phyloP scores from a whole-genome alignment of 768 basidiomycete genomes.

The Russula virescens region DNA sequence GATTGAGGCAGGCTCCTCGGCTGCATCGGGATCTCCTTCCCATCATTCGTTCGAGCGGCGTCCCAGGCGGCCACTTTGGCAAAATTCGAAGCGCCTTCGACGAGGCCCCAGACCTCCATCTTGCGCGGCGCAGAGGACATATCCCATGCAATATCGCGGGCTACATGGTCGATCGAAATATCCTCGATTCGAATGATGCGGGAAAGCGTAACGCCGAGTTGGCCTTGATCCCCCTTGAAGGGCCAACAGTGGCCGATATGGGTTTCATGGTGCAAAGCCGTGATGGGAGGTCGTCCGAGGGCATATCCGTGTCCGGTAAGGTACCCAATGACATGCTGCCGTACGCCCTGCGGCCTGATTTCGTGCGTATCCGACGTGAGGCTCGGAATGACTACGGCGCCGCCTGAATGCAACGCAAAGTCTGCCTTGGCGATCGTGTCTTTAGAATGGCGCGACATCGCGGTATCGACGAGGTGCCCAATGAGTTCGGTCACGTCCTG shows the following conservation, averaged over 20 bases:
- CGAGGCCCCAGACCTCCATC: constrained; percentile 89
- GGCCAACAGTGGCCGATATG: constrained; percentile 92
- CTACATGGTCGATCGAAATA: constrained; percentile 84
- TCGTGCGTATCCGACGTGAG: constrained; percentile 80
- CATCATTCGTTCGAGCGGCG: constrained; percentile 29
- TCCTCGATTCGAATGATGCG: constrained; percentile 51
- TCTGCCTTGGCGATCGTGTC: constrained; percentile 80
- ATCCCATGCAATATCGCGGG: constrained; percentile 76
- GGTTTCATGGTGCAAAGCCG: constrained; percentile 80
- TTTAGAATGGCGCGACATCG: constrained; percentile 63
- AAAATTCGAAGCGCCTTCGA: constrained; percentile 72
- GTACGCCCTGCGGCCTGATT: constrained; percentile 47
- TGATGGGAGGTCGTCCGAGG: constrained; percentile 77
- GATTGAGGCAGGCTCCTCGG: constrained; percentile 30
- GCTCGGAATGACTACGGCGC: constrained; percentile 72
- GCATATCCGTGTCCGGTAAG: constrained; percentile 55
- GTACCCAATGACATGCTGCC: constrained; percentile 45
- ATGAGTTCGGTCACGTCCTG: constrained; percentile 69
- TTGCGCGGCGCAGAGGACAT: constrained; percentile 73
- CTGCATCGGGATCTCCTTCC: constrained; percentile 26
- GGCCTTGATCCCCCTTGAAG: constrained; percentile 70
- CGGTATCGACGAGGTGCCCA: constrained; percentile 66
- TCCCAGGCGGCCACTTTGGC: constrained; percentile 54
- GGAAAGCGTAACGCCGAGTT: constrained; percentile 76
- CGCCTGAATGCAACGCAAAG: constrained; percentile 79